These are phyloP conservation scores for Peronospora belbahrii DNA, from an alignment of 352 stramenopile genomes.

Conservation along the genomic window DNA sequence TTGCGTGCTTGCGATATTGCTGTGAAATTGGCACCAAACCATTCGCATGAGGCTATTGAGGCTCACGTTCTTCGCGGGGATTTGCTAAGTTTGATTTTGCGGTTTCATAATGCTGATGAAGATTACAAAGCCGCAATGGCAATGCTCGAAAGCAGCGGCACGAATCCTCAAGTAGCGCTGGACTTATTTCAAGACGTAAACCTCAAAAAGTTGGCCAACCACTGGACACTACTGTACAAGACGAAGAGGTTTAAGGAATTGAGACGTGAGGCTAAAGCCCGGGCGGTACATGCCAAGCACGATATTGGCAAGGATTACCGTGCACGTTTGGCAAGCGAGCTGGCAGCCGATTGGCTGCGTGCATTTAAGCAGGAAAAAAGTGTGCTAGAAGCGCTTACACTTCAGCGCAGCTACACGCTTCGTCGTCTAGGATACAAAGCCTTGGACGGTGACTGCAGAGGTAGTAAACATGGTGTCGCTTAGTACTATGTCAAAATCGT, in stretches of 20 bases:
- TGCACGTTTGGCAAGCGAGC: constrained; percentile 2
- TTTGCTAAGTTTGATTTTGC: constrained; percentile 38
- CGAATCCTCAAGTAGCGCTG: not conserved
- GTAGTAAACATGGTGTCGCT: no score
- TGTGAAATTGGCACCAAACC: constrained; percentile 24
- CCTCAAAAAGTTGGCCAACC: constrained; percentile 40
- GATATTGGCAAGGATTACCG: not conserved
- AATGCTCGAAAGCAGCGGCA: not conserved
- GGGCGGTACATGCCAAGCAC: not conserved
- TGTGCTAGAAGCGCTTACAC: constrained; percentile 41
- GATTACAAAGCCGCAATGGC: constrained; percentile 35
- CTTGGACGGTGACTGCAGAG: constrained; percentile 1
- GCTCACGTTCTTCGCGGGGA: constrained; percentile 46
- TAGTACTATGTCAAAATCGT: no score
- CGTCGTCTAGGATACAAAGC: constrained; percentile 31
- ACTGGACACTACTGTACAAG: constrained; percentile 45
- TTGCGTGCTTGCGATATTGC: constrained; percentile 40
- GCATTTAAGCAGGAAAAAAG: constrained; percentile 37
- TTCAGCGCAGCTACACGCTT: constrained; percentile 31
- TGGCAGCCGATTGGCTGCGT: constrained; percentile 33
- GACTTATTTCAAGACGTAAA: constrained; percentile 23
- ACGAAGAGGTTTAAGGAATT: constrained; percentile 37
- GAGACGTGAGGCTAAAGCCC: constrained; percentile 23
- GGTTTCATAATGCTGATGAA: constrained; percentile 29
- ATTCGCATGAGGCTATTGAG: constrained; percentile 24